Evolutionary conservation across 768 basidiomycete genomes (phyloP), one percentile per base, ranked within the genome.

Genomic region (Leccinum sublutescens): DNA sequence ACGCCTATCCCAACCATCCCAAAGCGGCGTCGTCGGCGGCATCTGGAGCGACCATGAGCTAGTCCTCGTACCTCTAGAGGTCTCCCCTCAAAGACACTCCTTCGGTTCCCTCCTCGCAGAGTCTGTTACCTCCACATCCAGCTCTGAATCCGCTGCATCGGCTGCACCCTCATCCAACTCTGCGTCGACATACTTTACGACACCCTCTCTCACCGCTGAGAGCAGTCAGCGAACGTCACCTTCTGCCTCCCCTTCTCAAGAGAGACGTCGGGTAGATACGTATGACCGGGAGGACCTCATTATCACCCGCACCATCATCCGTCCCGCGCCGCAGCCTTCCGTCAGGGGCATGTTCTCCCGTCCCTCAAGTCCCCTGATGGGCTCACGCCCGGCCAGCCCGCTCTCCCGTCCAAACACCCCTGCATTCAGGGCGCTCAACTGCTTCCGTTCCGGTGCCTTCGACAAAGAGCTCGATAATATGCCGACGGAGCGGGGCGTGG

Each of bases 261-360:
- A 36, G 15, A 57, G 65, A 27, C 63, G 40, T 48, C 71, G 63
- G 33, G 65, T 68, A 5, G 70, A 71, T 27, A 69, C 65, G 2
- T 64, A 58, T 51, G 68, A 69, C 59, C 66, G 68, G 14, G 75
- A 76, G 6, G 69, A 73, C 58, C 67, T 68, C 61, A 62, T 66
- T 49, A 66, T 75, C 34, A 74, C 74, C 38, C 76, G 76, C 57
- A 77, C 74, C 50, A 72, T 75, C 66, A 71, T 79, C 55, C 74
- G 73, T n/a, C 76, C 76, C 5, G 33, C 60, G 14, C 57, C 74
- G 2, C 70, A 65, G 48, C 61, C 73, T 11, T 49, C 72, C 17
- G 45, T 67, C 45, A 52, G 62, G 40, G 56, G 60, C 34, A 55
- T 61, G 45, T 71, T 77, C 56, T 67, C 76, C 29, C 65, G 72